Percentiles rank a stretch among this genome's conserved stretches.
phyloP scores from a whole-genome alignment of 768 basidiomycete species.

The Auricularia sp. region DNA sequence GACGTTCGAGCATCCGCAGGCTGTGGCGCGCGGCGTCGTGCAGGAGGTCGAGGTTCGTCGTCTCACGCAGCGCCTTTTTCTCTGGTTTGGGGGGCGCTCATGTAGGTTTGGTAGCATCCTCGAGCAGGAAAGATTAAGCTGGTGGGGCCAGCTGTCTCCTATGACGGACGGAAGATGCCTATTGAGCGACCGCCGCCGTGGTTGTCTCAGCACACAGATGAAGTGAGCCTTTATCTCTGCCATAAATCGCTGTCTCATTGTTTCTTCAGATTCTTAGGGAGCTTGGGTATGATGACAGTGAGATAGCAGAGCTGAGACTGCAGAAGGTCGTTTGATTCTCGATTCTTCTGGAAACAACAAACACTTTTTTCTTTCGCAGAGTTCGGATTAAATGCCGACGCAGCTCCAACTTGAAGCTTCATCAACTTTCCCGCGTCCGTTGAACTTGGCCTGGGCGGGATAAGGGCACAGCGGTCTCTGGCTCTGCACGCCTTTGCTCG shows the following conservation, averaged over 20 bases:
- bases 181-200: constrained; percentile 75
- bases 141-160: constrained; percentile 70
- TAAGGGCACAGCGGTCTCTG: not conserved
- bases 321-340: constrained; percentile 28
- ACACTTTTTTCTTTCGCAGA: not conserved
- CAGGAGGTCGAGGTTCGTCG: constrained; percentile 66
- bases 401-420: not conserved
- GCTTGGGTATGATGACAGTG: constrained; percentile 29
- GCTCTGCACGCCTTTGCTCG: not conserved
- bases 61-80: not conserved
- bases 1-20: constrained; percentile 85
- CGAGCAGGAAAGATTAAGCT: constrained; percentile 68
- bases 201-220: constrained; percentile 72
- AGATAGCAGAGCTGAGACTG: constrained; percentile 34
- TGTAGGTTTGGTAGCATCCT: constrained; percentile 38
- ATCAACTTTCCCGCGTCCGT: not conserved
- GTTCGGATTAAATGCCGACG: too few species aligned
- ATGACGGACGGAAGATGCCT: constrained; percentile 71
- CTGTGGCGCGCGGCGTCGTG: constrained; percentile 60
- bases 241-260: constrained; percentile 13
- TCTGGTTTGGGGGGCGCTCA: constrained; percentile 7
- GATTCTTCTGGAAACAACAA: not conserved
- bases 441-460: not conserved
- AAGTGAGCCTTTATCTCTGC: constrained; percentile 39
- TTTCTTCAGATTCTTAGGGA: constrained; percentile 29